Evolutionary conservation across 2,329 filamentous ascomycete species (phyloP), one percentile per base, ranked within the genome.

Genomic region (Fusarium equiseti): DNA sequence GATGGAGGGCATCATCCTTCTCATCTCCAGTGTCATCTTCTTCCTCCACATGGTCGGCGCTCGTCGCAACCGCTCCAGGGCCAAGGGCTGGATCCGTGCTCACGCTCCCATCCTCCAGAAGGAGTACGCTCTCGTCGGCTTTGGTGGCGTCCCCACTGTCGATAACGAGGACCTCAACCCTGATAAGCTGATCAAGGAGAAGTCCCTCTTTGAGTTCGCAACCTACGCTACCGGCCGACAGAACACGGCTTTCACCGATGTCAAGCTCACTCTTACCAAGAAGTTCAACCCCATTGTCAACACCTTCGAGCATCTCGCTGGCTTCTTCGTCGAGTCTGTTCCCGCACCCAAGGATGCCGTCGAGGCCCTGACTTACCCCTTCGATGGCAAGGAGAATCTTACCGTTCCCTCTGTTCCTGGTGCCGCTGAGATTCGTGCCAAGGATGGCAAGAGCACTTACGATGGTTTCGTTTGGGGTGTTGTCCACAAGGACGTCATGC

Each of bases 401-500:
- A 89, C 94, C 29, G 90, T 97, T 1, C 93, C 92, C 10, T 83
- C 86, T 20, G 74, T 87, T 6, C 89, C 89, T 8, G 89, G 88
- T 43, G 85, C 88, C 44, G 84, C 84, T 49, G 88, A 90, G 73
- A 31, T 65, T 16, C 81, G 87, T 56, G 81, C 82, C 77, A 82
- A 87, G 85, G 83, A 88, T 77, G 75, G 83, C 81, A 91, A 89
- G 87, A 90, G 90, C 84, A 82, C 83, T 62, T 98, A 91, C 77
- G 96, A 98, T 79, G 91, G 91, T 46, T 99, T 98, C 77, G 95
- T 99, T 71, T 98, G 92, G 88, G 95, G 94, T 52, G 82, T 99
- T 73, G 95, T 98, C 68, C 94, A 98, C 87, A 99, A 99, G 89
- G 91, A 94, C 76, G 84, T 88, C 79, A 98, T 99, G 95, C 93